Conservation (phyloP, 176 grass and related monocot genomes). For the Coix lacrymajobi region DNA sequence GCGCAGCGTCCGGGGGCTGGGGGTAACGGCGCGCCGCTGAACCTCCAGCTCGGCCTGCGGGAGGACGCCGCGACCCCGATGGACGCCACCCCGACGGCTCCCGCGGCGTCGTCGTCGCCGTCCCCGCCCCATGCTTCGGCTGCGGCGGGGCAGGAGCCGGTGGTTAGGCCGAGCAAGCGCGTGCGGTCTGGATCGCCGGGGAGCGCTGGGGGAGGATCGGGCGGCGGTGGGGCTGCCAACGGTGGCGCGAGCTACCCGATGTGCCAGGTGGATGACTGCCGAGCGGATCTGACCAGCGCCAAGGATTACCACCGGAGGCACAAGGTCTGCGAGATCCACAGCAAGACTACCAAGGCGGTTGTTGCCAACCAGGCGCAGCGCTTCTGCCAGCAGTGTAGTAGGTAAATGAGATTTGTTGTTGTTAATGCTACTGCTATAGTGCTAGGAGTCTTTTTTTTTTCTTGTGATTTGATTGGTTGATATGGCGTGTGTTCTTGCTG, state of each 20-base stretch:
- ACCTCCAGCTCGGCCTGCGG: constrained; percentile 50
- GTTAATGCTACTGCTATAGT: background rate
- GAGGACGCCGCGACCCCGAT: constrained; percentile 24
- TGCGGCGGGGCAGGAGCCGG: constrained; percentile 25
- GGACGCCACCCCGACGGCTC: constrained; percentile 23
- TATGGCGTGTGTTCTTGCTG: background rate
- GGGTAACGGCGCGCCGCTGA: constrained; percentile 30
- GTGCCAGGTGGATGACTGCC: constrained; percentile 98
- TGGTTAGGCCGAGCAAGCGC: constrained; percentile 60
- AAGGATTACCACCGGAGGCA: constrained; percentile 95
- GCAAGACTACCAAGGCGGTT: constrained; percentile 84
- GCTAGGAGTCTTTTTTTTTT: background rate
- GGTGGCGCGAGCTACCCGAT: constrained; percentile 62
- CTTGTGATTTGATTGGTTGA: background rate
- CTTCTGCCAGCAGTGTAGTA: constrained; percentile 99
- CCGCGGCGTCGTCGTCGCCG: constrained; percentile 30
- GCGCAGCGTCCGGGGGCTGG: constrained; percentile 3
- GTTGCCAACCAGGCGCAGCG: constrained; percentile 91
- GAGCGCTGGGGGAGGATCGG: constrained; percentile 21
- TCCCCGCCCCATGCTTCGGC: constrained; percentile 12
- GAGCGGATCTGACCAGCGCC: constrained; percentile 73
- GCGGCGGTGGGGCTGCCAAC: background rate
- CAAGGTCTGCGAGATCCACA: constrained; percentile 90
- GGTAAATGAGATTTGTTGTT: constrained; percentile 50
- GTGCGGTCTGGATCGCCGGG: constrained; percentile 79